Evolutionary conservation across 495 filamentous ascomycete species (phyloP).

Genomic region (Cladorrhinum samala): DNA sequence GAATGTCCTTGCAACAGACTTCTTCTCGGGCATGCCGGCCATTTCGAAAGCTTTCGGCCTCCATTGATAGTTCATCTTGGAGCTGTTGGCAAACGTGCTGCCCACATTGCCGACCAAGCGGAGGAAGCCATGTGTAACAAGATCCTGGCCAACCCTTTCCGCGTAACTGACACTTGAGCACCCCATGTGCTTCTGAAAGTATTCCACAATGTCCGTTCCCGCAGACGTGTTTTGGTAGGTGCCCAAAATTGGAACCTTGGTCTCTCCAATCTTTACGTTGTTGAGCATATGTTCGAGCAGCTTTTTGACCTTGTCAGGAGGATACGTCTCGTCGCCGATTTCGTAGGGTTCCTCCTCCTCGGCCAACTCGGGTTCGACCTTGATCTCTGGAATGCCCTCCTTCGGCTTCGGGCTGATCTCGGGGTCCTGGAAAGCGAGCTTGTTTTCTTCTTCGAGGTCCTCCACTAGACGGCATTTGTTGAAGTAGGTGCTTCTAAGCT

Average conservation of each 20-base stretch:
- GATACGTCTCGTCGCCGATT: constrained; percentile 80
- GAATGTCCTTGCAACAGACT: constrained; percentile 62
- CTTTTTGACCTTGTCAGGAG: constrained; percentile 81
- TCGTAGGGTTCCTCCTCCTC: constrained; percentile 77
- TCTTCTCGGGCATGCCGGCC: constrained; percentile 82
- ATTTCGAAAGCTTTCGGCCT: constrained; percentile 82
- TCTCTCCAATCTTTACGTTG: constrained; percentile 78
- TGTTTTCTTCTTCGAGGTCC: constrained; percentile 97
- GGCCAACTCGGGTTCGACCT: constrained; percentile 43
- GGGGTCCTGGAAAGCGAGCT: constrained; percentile 90
- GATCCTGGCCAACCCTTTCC: constrained; percentile 88
- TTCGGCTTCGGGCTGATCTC: constrained; percentile 44
- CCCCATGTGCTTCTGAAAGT: constrained; percentile 81
- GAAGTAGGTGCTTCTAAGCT: constrained; percentile 92
- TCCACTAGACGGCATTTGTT: constrained; percentile 96
- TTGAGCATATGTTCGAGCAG: constrained; percentile 81
- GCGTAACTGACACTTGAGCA: constrained; percentile 79
- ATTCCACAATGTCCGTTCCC: constrained; percentile 89
- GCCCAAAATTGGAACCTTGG: constrained; percentile 90
- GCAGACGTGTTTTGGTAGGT: constrained; percentile 88
- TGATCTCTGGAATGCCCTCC: constrained; percentile 51
- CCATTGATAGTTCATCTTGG: constrained; percentile 97
- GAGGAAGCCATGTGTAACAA: constrained; percentile 80
- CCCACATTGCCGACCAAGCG: constrained; percentile 90
- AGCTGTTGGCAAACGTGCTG: constrained; percentile 93